These are phyloP conservation scores for Calophaca sinica DNA, from an alignment of 306 rosid genomes.

Conservation along the genomic window DNA sequence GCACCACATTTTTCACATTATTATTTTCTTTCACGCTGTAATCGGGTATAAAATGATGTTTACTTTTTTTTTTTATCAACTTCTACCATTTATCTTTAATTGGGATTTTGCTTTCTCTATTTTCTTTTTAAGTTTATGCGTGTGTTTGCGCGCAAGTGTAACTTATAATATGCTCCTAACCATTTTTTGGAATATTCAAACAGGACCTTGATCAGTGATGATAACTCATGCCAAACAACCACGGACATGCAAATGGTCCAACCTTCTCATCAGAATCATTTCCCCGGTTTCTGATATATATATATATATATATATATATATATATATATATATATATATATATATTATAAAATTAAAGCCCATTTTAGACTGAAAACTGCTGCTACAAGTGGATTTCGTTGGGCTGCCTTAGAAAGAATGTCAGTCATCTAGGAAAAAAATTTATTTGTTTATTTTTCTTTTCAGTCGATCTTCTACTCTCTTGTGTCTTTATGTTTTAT, in stretches of 20 bases:
- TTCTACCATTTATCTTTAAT: too few species aligned
- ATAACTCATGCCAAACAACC: slow-evolving; percentile 81
- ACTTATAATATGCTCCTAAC: too few species aligned
- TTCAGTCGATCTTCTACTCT: slow-evolving; percentile 18
- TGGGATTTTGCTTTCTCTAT: too few species aligned
- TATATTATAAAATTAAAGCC: neutral
- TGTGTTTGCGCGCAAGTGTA: too few species aligned
- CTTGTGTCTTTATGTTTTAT: slow-evolving; percentile 40
- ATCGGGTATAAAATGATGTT: too few species aligned
- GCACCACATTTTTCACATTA: too few species aligned
- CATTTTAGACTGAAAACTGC: neutral
- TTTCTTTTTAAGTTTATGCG: neutral
- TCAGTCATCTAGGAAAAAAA: slow-evolving; percentile 31
- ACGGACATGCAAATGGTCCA: slow-evolving; percentile 83
- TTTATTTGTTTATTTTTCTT: slow-evolving; percentile 43
- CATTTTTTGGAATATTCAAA: slow-evolving; percentile 22
- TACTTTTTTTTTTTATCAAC: too few species aligned
- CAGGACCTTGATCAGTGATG: slow-evolving; percentile 75
- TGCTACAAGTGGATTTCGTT: slow-evolving; percentile 40
- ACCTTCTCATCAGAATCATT: slow-evolving; percentile 69
- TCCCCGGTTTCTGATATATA: slow-evolving; percentile 63
- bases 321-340: slow-evolving; percentile 6
- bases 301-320: neutral
- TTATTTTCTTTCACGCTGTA: too few species aligned
- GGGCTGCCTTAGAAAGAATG: slow-evolving; percentile 46